Base-by-base conservation (phyloP, 2,329 filamentous ascomycete species). In the Ilyonectria robusta region DNA sequence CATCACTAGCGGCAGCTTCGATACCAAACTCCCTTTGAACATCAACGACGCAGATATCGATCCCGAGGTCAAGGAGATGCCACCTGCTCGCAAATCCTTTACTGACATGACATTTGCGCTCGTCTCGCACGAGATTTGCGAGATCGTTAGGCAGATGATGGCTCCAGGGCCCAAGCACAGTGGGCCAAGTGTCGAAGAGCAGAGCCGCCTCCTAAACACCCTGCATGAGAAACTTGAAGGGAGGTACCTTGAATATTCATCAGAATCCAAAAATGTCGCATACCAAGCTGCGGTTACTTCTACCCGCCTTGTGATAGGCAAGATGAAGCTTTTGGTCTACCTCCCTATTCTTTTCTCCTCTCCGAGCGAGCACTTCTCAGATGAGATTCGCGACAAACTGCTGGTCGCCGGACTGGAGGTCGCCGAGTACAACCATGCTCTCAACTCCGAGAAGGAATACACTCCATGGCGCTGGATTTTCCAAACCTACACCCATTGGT, bases 401-500 rank as follows among this genome's bases (percentile, higher is more conserved):
- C 83, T 88, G 4, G 79, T 84, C 47, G 81, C 86, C 0, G 85
- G 84, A 2, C 84, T 88, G 19, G 87, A 89, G 68, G 81, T 88
- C 1, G 86, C 87, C 47, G 87, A 89, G 72, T 88, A 87, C 70
- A 88, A 84, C 65, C 84, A 87, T 67, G 80, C 84, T 1, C 76
- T 90, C n/a, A 88, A 86, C 58, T 78, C 81, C 3, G 86, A 89
- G 62, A 78, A 80, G 2, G 80, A 78, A 17, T 84, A 82, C 59
- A 82, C 82, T 10, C 84, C 85, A 53, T 89, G 86, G 84, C 85
- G 86, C 19, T 90, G 88, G 88, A 78, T 88, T 6, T 89, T 87
- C 75, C 85, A 88, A 70, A 88, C 86, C 0, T 89, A 88, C 73
- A 87, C 84, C 0, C 87, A 89, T 66, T 90, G 87, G 86, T 84